Base-by-base conservation (phyloP, 163 green algal genomes). In the Volvox carteri region DNA sequence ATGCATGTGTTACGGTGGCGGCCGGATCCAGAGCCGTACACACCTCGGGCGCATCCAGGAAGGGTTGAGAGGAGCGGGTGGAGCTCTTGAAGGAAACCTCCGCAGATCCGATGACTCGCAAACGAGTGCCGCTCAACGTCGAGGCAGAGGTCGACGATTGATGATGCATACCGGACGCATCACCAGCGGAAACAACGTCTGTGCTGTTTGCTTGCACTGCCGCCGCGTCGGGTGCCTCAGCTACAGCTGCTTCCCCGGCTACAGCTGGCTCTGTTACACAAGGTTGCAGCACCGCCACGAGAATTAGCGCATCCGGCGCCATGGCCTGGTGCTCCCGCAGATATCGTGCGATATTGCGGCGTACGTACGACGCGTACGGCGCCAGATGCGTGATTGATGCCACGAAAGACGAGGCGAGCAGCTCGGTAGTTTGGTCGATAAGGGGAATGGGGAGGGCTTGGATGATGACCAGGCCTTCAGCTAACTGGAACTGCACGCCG, bases 331-430 rank as follows among this genome's bases (percentile, higher is more conserved):
- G 91, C 76, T 94, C 78, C 33, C 79, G 39, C 5, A 94, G 80
- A 44, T 94, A 94, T 4, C 44, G 70, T 23, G 18, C 25, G n/a
- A 93, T 93, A 70, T 91, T 91, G 42, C 65, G 50, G 14, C 85
- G 88, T 37, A 93, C 70, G 50, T 88, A 92, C 3, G 41, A 41
- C n/a, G 79, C 76, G 91, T 87, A 92, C 11, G 84, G 50, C 9
- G 60, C 35, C 12, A 78, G 18, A 5, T 30, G 41, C 0, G 54
- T 21, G 18, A 85, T 14, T 8, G 60, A 74, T 33, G 89, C 70
- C 1, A 92, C 50, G 62, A 93, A 93, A 14, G 78, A 75, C 25
- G 78, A 25, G 28, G 84, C 58, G 23, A 93, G 85, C 70, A 93
- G 84, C 44, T 92, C 88, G 2, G 72, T 58, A 25, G 75, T 84